Evolutionary conservation across 1,284 basidiomycete genomes (phyloP), one percentile per base, ranked within the genome.

Genomic region (Fomitopsis betulina): DNA sequence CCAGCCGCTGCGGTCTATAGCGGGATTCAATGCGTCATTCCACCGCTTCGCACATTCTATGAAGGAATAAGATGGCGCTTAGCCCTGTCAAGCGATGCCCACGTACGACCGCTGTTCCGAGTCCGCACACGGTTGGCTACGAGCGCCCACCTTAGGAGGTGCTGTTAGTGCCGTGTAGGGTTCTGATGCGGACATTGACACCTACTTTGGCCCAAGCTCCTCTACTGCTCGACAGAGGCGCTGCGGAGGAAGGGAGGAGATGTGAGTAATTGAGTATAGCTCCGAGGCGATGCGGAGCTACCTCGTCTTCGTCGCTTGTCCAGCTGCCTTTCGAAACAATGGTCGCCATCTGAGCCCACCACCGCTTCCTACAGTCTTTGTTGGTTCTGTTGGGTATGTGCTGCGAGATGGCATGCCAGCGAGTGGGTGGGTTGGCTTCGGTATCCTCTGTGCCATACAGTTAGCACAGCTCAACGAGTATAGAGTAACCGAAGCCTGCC

Each of bases 291-390:
- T 37, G 33, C 32, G 42, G 47, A 49, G 33, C 19, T 54, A 58
- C 56, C 56, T 58, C 78, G 61, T 83, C 81, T 65, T 83, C 81
- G 57, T 83, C 80, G 21, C 79, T 76, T 13, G 80, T 76, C 81
- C 81, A 83, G 6, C 80, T 80, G 49, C 81, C 81, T 65, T 82
- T 82, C 38, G 80, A 78, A 27, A 82, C 79, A 64, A 79, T 78
- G n/a, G 79, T 78, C 58, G 79, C 80, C 80, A 82, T 82, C 71
- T 82, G 82, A 0, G 80, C 80, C 64, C 82, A 83, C 81, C 81
- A 83, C 13, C 81, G 75, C 65, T 83, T 83, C 59, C 81, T 75
- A 66, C 81, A 83, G 66, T 83, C 81, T 63, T 83, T 83, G 72
- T 83, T 83, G 30, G 79, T 83, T 57, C 81, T 72, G 64, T 81